Conservation (phyloP, 2,329 filamentous ascomycete genomes). For the Trichoderma oligosporum region DNA sequence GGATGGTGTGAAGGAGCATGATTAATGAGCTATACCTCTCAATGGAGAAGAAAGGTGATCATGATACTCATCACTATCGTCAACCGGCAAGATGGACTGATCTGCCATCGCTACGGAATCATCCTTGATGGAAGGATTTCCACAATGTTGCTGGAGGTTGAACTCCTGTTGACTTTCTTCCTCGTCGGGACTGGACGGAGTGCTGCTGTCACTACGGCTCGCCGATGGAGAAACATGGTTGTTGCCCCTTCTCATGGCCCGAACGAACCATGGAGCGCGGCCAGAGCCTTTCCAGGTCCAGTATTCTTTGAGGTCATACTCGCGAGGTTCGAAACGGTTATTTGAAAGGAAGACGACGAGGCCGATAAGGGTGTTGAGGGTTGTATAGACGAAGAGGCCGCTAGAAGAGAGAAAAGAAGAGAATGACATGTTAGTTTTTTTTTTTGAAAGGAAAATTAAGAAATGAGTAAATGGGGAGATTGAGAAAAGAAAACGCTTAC, state of each 20-base stretch:
- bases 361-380: conserved; percentile 48
- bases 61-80: conserved; percentile 19
- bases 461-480: not conserved
- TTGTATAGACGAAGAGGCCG: conserved; percentile 51
- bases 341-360: conserved; percentile 42
- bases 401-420: conserved; percentile 28
- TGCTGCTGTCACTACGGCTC: not conserved
- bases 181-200: not conserved
- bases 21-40: conserved; percentile 6
- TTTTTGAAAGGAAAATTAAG: not conserved
- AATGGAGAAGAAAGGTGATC: not conserved
- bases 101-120: conserved; percentile 1
- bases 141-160: not conserved
- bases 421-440: not conserved
- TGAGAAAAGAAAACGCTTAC: conserved; percentile 40
- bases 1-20: not conserved
- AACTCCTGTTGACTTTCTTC: conserved; percentile 20
- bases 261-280: conserved; percentile 46
- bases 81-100: conserved; percentile 25
- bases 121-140: conserved; percentile 27
- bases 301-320: conserved; percentile 54
- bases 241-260: conserved; percentile 31
- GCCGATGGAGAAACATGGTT: not conserved
- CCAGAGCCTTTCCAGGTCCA: conserved; percentile 52
- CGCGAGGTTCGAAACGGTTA: conserved; percentile 44